Evolutionary conservation across 495 filamentous ascomycete species (phyloP), one percentile per base, ranked within the genome.

Genomic region (Penicillium soppii): DNA sequence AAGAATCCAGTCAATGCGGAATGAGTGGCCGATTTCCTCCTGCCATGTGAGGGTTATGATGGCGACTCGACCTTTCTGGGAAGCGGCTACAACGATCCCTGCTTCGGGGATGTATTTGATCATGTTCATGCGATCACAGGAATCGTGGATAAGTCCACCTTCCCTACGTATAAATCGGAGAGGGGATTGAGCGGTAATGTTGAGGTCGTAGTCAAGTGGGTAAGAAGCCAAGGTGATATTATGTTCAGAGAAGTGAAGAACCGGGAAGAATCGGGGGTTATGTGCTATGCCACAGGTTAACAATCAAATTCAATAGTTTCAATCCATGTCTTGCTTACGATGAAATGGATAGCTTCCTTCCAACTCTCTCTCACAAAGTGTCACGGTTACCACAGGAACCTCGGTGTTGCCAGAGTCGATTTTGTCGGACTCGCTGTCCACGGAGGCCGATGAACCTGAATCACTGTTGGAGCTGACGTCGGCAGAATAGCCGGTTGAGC

Each of bases 121-220:
- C 82, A 92, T 87, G 69, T 87, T 89, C 21, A 96, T 73, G 4
- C 92, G 86, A 59, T 91, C 80, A 47, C 77, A 78, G 16, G 63
- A 54, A 27, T 48, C 36, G 29, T 73, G 69, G 19, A 68, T 63
- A n/a, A 68, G 61, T 12, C 77, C 62, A 13, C 48, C 69, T 9
- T 77, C 75, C 35, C 65, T 67, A 10, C 2, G 29, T 7, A 7
- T 32, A 12, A 32, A 17, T 19, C 26, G 13, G 17, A 87, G 74
- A 17, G 75, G 75, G 2, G 67, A 54, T 42, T 68, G 68, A 52
- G 72, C 74, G 21, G 85, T 55, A 3, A 80, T 69, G 22, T 75
- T 66, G 58, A 78, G 54, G 67, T 78, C 44, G 15, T 52, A 32
- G 25, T 66, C 61, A 42, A 83, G 58, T 15, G 70, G 56, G 70